Evolutionary conservation across 352 stramenopile genomes (phyloP).

Genomic region (Phytophthora europaea): DNA sequence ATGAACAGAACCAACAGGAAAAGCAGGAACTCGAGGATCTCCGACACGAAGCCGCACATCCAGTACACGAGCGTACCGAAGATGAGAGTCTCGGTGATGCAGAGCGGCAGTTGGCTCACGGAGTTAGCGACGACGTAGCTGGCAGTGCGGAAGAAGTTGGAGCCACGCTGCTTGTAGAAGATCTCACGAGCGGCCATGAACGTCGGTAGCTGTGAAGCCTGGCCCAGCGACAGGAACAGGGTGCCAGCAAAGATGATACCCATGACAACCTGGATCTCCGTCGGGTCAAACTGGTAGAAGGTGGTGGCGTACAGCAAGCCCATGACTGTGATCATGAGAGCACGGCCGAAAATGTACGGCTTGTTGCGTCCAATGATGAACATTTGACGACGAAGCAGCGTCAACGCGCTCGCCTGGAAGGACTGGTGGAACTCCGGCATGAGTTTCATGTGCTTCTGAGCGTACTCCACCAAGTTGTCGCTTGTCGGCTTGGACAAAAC

Average conservation of each 20-base stretch:
- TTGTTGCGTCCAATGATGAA: slow-evolving; percentile 69
- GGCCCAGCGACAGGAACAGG: slow-evolving; percentile 47
- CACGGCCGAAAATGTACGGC: slow-evolving; percentile 52
- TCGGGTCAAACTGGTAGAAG: slow-evolving; percentile 41
- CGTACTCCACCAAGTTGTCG: slow-evolving; percentile 84
- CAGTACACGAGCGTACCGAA: slow-evolving; percentile 85
- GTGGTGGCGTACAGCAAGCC: slow-evolving; percentile 54
- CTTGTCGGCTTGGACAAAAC: slow-evolving; percentile 89
- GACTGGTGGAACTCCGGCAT: slow-evolving; percentile 47
- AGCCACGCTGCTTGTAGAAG: slow-evolving; percentile 31
- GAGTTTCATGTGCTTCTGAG: slow-evolving; percentile 50
- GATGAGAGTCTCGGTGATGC: slow-evolving; percentile 62
- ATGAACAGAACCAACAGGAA: slow-evolving; percentile 52
- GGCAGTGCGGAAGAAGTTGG: slow-evolving; percentile 50
- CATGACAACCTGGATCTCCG: slow-evolving; percentile 61
- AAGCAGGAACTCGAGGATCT: slow-evolving; percentile 44
- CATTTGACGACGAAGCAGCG: slow-evolving; percentile 65
- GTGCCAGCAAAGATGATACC: slow-evolving; percentile 86
- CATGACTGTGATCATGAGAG: slow-evolving; percentile 57
- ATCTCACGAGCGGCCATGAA: slow-evolving; percentile 30
- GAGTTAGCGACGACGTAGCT: slow-evolving; percentile 67
- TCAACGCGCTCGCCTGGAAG: slow-evolving; percentile 35
- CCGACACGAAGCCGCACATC: slow-evolving; percentile 66
- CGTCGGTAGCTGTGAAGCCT: slow-evolving; percentile 28
- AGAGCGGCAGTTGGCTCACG: slow-evolving; percentile 44